Evolutionary conservation across 495 filamentous ascomycete species (phyloP).

Genomic region (Pseudomonodictys pantanalensis): DNA sequence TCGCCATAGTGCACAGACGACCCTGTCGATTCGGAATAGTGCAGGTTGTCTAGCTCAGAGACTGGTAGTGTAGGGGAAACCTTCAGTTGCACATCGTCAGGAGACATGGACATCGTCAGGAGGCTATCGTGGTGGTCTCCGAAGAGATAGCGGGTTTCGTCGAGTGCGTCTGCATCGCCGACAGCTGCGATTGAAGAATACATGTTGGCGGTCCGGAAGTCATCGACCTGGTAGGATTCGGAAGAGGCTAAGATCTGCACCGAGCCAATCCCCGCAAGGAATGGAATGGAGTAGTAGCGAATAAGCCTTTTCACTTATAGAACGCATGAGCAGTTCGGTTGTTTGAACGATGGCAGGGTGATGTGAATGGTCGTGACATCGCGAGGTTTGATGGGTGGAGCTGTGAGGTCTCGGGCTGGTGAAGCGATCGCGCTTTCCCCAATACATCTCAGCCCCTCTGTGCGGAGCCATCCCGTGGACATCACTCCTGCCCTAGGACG

Average conservation of each 20-base stretch:
- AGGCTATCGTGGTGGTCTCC: conserved; percentile 9
- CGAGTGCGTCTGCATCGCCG: conserved; percentile 26
- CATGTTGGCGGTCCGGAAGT: conserved; percentile 16
- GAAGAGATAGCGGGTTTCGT: conserved; percentile 24
- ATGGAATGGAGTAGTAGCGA: background rate
- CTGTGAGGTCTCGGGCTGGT: too few relatives aligned
- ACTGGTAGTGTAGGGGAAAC: conserved; percentile 15
- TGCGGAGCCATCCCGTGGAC: too few relatives aligned
- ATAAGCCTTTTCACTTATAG: background rate
- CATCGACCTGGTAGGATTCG: conserved; percentile 13
- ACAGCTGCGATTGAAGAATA: conserved; percentile 25
- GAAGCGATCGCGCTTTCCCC: too few relatives aligned
- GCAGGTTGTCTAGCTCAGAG: conserved; percentile 27
- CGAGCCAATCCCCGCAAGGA: conserved; percentile 8
- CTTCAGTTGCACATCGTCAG: conserved; percentile 26
- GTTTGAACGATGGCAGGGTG: conserved; percentile 7
- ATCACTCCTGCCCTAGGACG: too few relatives aligned
- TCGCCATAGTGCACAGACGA: conserved; percentile 33
- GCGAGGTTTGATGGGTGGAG: conserved; percentile 8
- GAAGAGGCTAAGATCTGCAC: background rate
- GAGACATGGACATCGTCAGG: conserved; percentile 23
- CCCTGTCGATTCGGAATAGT: conserved; percentile 34
- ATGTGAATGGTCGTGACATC: conserved; percentile 1
- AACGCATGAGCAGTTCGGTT: conserved; percentile 9
- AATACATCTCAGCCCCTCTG: too few relatives aligned